A percentile compares a stretch with the other conserved stretches of the same genome.
phyloP scores from a whole-genome alignment of 2,329 filamentous ascomycete genomes.

The Pleurostoma richardsiae region DNA sequence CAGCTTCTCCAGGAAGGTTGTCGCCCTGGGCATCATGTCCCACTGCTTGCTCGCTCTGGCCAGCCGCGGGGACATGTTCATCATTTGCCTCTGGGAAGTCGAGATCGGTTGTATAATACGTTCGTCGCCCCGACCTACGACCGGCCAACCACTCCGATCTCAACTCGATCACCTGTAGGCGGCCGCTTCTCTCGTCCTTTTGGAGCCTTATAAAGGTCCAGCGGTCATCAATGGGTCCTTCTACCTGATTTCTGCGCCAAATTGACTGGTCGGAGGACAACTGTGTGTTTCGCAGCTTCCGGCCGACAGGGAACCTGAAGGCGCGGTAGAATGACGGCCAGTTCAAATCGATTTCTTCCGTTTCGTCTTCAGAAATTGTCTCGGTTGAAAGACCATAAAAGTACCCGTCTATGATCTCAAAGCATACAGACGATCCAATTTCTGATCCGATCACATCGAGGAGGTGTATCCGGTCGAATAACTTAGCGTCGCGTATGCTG shows the following conservation, averaged over 20 bases:
- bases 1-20: background rate
- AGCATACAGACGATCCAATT: slow-evolving; percentile 63
- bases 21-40: background rate
- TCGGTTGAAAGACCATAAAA: slow-evolving; percentile 70
- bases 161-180: slow-evolving; percentile 59
- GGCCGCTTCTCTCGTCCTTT: slow-evolving; percentile 52
- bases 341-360: slow-evolving; percentile 54
- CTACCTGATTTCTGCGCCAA: slow-evolving; percentile 62
- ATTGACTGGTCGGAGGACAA: slow-evolving; percentile 39
- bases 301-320: slow-evolving; percentile 53
- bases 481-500: slow-evolving; percentile 33
- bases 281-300: slow-evolving; percentile 29
- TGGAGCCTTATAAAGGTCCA: slow-evolving; percentile 65
- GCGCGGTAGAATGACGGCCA: slow-evolving; percentile 68
- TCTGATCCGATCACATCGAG: slow-evolving; percentile 58
- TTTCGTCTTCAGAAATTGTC: slow-evolving; percentile 47
- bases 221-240: slow-evolving; percentile 69
- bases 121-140: slow-evolving; percentile 54
- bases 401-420: slow-evolving; percentile 60
- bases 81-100: slow-evolving; percentile 24
- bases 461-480: slow-evolving; percentile 44
- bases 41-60: background rate
- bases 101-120: slow-evolving; percentile 59
- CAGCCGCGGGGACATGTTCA: background rate
- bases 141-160: slow-evolving; percentile 59